Percentiles rank a stretch among this genome's conserved stretches.
phyloP scores from a whole-genome alignment of 345 rosid genomes.

The Fremontodendron californicum region DNA sequence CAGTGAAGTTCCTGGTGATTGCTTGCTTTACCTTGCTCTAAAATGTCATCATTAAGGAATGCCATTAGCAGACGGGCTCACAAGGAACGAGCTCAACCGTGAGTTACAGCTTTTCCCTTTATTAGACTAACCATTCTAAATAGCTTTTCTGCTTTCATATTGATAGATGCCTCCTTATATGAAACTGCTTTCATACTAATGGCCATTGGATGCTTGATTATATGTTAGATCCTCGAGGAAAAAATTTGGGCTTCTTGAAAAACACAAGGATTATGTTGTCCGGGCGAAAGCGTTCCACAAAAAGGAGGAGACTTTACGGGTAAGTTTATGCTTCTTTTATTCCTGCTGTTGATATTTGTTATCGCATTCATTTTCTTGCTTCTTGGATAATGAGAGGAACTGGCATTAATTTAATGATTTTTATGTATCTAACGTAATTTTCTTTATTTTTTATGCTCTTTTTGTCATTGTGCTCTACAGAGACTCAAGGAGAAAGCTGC shows the following conservation, averaged over 20 bases:
- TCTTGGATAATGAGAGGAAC: not conserved
- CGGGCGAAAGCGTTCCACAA: conserved; percentile 71
- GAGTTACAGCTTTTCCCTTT: conserved; percentile 23
- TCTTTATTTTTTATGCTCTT: not conserved
- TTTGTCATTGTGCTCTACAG: conserved; percentile 26
- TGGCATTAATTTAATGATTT: not conserved
- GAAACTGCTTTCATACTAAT: not conserved
- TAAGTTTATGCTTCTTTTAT: conserved; percentile 9
- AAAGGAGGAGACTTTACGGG: conserved; percentile 61
- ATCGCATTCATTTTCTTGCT: not conserved
- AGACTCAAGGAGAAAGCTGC: conserved; percentile 82
- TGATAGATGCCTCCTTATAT: not conserved
- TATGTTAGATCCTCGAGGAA: conserved; percentile 55
- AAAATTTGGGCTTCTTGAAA: conserved; percentile 76
- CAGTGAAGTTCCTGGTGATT: not conserved
- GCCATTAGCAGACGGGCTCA: conserved; percentile 64
- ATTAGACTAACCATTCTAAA: not conserved
- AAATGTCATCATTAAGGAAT: conserved; percentile 77
- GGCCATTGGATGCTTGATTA: not conserved
- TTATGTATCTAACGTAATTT: not conserved
- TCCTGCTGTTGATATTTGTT: not conserved
- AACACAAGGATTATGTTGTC: conserved; percentile 84
- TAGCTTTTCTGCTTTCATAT: not conserved
- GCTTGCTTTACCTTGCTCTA: not conserved
- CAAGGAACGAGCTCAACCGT: conserved; percentile 92